Percentiles rank a stretch among this genome's conserved stretches.
These are phyloP conservation scores for Podaxis carcinomalis DNA, from an alignment of 768 basidiomycete genomes.

Conservation along the genomic window DNA sequence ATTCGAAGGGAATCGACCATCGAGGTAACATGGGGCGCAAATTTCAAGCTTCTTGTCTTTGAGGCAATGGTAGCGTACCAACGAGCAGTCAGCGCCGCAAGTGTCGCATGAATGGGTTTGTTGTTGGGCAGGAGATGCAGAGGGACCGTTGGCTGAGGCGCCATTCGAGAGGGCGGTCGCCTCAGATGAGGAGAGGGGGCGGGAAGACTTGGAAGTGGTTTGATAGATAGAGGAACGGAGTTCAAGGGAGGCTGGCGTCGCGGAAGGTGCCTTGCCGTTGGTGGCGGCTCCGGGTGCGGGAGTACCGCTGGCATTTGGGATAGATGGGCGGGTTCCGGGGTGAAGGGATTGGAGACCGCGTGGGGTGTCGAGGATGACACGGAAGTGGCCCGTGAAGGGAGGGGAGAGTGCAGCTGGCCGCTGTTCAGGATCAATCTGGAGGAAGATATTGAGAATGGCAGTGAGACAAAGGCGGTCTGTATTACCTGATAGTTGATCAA, in stretches of 20 bases:
- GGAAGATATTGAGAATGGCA: background rate
- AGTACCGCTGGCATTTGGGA: conserved; percentile 39
- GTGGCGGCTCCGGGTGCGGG: conserved; percentile 7
- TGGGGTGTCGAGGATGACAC: conserved; percentile 94
- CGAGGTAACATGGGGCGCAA: conserved; percentile 90
- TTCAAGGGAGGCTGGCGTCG: conserved; percentile 74
- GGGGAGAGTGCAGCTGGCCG: conserved; percentile 92
- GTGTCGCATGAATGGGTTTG: conserved; percentile 80
- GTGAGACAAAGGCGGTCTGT: background rate
- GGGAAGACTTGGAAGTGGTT: conserved; percentile 80
- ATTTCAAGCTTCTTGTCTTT: conserved; percentile 91
- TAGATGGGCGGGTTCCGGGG: conserved; percentile 63
- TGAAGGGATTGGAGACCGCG: conserved; percentile 94
- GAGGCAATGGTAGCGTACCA: conserved; percentile 85
- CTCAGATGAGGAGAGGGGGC: conserved; percentile 61
- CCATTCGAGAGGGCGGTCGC: conserved; percentile 61
- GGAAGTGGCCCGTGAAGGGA: conserved; percentile 98
- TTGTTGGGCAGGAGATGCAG: conserved; percentile 40
- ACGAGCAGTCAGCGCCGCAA: conserved; percentile 90
- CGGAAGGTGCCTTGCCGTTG: conserved; percentile 22
- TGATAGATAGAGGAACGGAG: conserved; percentile 86
- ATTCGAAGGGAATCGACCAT: conserved; percentile 92
- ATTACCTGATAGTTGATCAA: conserved; percentile 96
- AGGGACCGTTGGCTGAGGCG: conserved; percentile 46
- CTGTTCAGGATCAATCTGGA: conserved; percentile 93